Evolutionary conservation across 2,329 filamentous ascomycete genomes (phyloP).

Genomic region (Cercospora sojina): DNA sequence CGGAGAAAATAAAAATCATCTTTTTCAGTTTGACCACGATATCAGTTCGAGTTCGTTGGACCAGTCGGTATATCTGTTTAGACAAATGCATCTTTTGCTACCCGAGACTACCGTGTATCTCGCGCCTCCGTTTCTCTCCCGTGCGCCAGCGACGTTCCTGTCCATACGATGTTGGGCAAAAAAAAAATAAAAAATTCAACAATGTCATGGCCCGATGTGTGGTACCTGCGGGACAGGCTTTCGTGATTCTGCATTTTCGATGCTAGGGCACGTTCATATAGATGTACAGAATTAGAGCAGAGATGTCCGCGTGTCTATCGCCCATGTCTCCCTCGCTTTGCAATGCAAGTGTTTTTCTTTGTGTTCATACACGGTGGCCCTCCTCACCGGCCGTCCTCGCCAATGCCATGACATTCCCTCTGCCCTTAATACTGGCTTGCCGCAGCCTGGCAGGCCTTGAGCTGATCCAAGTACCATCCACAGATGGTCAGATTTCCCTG

Average conservation of each 20-base stretch:
- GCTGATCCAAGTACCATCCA: conserved; percentile 93
- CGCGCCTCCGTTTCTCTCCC: not conserved
- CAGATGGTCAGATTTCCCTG: conserved; percentile 92
- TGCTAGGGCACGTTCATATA: not conserved
- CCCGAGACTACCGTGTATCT: not conserved
- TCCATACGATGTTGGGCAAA: not conserved
- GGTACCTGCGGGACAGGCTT: not conserved
- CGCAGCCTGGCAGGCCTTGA: conserved; percentile 58
- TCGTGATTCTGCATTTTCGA: not conserved
- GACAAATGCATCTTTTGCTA: not conserved
- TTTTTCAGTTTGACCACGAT: not conserved
- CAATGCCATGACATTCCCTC: not conserved
- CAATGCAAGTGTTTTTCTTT: not conserved
- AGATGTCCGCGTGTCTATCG: not conserved
- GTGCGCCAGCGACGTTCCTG: not conserved
- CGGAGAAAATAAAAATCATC: not conserved
- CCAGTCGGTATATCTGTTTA: not conserved
- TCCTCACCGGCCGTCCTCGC: not conserved
- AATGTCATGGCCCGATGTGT: too few species aligned
- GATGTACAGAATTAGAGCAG: not conserved
- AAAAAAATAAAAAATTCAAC: too few species aligned
- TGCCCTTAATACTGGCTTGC: conserved; percentile 48
- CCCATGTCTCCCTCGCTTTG: not conserved
- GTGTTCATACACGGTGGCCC: not conserved
- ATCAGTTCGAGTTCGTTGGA: not conserved